Evolutionary conservation across 2,329 filamentous ascomycete species (phyloP), one percentile per base, ranked within the genome.

Genomic region (Nannizziopsis barbatae): DNA sequence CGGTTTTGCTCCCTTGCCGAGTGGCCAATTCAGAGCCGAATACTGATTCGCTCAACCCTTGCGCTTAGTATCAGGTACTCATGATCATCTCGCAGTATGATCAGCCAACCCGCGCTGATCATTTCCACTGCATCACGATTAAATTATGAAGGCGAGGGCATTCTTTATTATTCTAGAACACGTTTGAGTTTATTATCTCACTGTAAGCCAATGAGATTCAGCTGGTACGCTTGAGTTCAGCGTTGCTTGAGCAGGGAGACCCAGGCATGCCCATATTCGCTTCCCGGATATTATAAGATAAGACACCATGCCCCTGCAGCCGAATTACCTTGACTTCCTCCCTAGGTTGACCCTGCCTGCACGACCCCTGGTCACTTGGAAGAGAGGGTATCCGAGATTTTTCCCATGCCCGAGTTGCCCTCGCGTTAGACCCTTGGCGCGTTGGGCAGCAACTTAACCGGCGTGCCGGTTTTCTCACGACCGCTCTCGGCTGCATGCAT

Each of bases 251-350:
- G 35, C 31, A 12, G 35, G 33, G 20, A 32, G 1, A 10, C 14
- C 15, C 35, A 27, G 7, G 22, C 22, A 27, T 10, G 17, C 33
- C 3, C 18, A 47, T 47, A 47, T 47, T 47, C 45, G 45, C 45
- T 47, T 47, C 45, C 45, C 45, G 45, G 45, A 47, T 41, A 41
- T 47, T 47, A 47, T 46, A 31, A 46, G 40, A 47, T 33, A 17
- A 47, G 32, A 39, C 17, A 38, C 43, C 43, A 39, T 45, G 43
- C 17, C 43, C 43, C 35, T 45, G 43, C 43, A 45, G 38, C 43
- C 43, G 43, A 45, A 36, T 35, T 45, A 22, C 42, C 33, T 32
- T 27, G 22, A 27, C 22, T 27, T 27, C 22, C 4, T 27, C 22
- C 22, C 22, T 27, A 27, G 22, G 22, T 27, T 7, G 22, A 27